A percentile compares a stretch with the other conserved stretches of the same genome.
phyloP scores from a whole-genome alignment of 164 flowering plant genomes.

The Vitis rotundifolia region DNA sequence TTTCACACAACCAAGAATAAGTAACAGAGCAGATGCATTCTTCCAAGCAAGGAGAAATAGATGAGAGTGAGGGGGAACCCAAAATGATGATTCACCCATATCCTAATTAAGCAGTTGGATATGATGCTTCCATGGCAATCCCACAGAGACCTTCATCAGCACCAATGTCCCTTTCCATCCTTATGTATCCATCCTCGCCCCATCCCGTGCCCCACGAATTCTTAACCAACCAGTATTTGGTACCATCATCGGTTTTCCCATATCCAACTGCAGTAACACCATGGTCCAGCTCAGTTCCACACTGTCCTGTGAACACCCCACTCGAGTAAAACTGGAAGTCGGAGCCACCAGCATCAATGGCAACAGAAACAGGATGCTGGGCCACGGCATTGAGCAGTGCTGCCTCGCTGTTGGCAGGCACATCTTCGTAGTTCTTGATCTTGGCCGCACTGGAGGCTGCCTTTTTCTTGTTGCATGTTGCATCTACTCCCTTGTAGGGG shows the following conservation, averaged over 20 bases:
- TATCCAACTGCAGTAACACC: conserved; percentile 25
- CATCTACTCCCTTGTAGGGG: conserved; percentile 23
- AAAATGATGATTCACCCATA: too few relatives aligned
- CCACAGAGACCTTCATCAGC: conserved; percentile 20
- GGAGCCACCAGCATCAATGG: conserved; percentile 12
- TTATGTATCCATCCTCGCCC: conserved; percentile 37
- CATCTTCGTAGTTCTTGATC: conserved; percentile 35
- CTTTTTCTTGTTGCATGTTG: conserved; percentile 20
- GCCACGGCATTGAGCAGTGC: conserved; percentile 18
- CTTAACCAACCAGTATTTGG: conserved; percentile 33
- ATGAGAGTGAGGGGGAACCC: too few relatives aligned
- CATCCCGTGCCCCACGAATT: conserved; percentile 32
- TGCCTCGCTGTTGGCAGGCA: conserved; percentile 22
- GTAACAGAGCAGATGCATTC: too few relatives aligned
- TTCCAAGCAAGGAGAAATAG: too few relatives aligned
- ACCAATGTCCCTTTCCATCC: conserved; percentile 18
- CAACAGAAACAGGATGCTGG: conserved; percentile 27
- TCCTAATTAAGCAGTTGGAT: too few relatives aligned
- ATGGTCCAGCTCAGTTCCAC: conserved; percentile 19
- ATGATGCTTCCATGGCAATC: neutral
- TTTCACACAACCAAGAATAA: too few relatives aligned
- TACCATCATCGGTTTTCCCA: conserved; percentile 21
- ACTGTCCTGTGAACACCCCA: conserved; percentile 14
- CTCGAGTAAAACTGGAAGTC: conserved; percentile 17
- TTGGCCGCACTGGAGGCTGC: conserved; percentile 14